phyloP scores from a whole-genome alignment of 306 rosid genomes.

The Dryas alaskensis region DNA sequence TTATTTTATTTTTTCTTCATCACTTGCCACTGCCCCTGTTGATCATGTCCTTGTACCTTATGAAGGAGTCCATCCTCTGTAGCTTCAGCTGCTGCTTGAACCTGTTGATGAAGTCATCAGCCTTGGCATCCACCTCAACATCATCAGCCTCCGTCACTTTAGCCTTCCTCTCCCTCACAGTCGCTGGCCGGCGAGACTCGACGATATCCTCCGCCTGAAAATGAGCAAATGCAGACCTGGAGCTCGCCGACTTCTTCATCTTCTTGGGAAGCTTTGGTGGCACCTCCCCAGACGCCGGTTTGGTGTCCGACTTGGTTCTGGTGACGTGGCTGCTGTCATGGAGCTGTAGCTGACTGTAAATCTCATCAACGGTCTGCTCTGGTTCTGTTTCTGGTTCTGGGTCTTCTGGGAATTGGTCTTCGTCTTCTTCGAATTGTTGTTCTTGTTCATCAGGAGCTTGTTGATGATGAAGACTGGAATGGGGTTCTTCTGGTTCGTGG shows the following conservation, averaged over 20 bases:
- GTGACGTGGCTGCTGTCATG: conserved; percentile 36
- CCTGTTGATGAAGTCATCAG: conserved; percentile 82
- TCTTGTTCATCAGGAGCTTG: background rate
- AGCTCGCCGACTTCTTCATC: conserved; percentile 84
- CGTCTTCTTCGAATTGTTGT: background rate
- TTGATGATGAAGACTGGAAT: background rate
- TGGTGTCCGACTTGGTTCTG: conserved; percentile 58
- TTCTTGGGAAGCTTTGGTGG: conserved; percentile 57
- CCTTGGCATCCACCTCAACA: conserved; percentile 72
- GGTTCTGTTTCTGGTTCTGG: background rate
- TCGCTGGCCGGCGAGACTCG: conserved; percentile 67
- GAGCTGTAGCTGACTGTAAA: conserved; percentile 43
- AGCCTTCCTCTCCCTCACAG: conserved; percentile 47
- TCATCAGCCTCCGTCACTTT: conserved; percentile 27
- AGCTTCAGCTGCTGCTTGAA: conserved; percentile 77
- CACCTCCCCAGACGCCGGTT: conserved; percentile 57
- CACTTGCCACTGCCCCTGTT: conserved; percentile 38
- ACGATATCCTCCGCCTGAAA: conserved; percentile 55
- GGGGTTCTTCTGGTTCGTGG: conserved; percentile 22
- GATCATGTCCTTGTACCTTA: conserved; percentile 57
- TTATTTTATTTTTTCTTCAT: background rate
- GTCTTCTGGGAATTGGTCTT: background rate
- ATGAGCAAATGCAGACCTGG: conserved; percentile 58
- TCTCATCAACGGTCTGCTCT: conserved; percentile 43
- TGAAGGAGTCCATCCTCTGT: conserved; percentile 72